A percentile compares a stretch with the other conserved stretches of the same genome.
Conservation (phyloP, 2,329 filamentous ascomycete species). For the Paracoccidioides brasiliensis region DNA sequence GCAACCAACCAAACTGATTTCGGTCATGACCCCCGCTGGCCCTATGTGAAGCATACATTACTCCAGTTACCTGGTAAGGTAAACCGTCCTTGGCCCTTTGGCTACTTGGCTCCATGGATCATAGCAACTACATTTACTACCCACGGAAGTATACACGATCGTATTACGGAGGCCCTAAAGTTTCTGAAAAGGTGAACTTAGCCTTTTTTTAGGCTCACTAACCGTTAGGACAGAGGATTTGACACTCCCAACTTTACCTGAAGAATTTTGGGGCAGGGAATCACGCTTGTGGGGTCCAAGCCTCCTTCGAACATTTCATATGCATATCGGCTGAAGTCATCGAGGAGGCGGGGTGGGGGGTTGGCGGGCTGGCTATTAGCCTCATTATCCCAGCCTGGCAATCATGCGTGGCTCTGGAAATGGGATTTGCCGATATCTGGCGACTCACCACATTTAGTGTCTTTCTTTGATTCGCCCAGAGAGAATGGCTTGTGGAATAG, state of each 20-base stretch:
- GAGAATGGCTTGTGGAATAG: not conserved
- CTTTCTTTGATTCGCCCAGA: not conserved
- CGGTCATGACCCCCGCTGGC: too few species aligned
- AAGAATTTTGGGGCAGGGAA: not conserved
- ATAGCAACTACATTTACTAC: not conserved
- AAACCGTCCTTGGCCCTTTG: not conserved
- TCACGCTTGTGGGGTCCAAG: not conserved
- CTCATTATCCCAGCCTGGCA: not conserved
- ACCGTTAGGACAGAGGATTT: not conserved
- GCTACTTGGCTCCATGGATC: not conserved
- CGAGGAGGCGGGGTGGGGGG: too few species aligned
- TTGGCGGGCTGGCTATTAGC: not conserved
- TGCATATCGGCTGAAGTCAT: not conserved
- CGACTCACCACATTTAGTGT: not conserved
- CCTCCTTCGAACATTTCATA: not conserved
- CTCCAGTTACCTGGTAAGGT: not conserved
- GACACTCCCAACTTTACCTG: not conserved
- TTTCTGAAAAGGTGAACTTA: not conserved
- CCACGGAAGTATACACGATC: too few species aligned
- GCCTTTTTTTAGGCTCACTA: not conserved
- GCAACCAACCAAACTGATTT: not conserved
- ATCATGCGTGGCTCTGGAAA: slow-evolving; percentile 1
- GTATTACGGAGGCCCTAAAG: not conserved
- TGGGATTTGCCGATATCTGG: slow-evolving; percentile 1
- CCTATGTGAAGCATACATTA: too few species aligned